Conservation (phyloP, 2,329 filamentous ascomycete species). For the Penicillium frequentans region DNA sequence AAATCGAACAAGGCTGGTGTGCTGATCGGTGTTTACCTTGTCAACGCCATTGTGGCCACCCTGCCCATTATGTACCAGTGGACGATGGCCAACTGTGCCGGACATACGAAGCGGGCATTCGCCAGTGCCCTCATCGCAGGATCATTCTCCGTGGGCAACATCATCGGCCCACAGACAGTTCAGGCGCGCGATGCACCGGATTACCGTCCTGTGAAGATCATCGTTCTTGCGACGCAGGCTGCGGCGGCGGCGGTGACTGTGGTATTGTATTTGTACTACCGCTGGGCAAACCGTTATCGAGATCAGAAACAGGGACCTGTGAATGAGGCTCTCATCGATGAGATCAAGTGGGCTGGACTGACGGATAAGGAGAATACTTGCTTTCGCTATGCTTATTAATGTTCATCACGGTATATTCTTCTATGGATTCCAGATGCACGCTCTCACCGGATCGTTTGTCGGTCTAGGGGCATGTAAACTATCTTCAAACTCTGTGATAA, state of each 20-base stretch:
- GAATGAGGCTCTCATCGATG: constrained; percentile 19
- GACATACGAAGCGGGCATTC: constrained; percentile 11
- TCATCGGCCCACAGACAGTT: constrained; percentile 15
- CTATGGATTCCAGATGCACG: no score
- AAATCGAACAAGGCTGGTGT: constrained; percentile 42
- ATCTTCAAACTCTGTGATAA: no score
- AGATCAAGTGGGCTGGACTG: constrained; percentile 32
- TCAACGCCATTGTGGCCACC: constrained; percentile 45
- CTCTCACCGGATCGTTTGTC: no score
- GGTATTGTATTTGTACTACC: constrained; percentile 30
- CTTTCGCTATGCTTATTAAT: constrained; percentile 37
- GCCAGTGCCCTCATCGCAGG: constrained; percentile 11
- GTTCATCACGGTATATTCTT: no score
- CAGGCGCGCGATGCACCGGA: constrained; percentile 26
- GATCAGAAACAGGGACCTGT: constrained; percentile 14
- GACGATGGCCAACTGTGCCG: constrained; percentile 50
- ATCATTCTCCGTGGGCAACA: constrained; percentile 10
- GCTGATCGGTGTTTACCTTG: constrained; percentile 48
- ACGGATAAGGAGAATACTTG: constrained; percentile 35
- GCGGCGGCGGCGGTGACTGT: constrained; percentile 30
- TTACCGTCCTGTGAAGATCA: constrained; percentile 44
- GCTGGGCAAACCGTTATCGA: constrained; percentile 32
- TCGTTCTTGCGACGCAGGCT: constrained; percentile 40
- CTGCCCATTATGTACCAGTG: constrained; percentile 49
- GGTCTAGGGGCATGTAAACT: no score